Base-by-base conservation (phyloP, 192 early-diverging fungal species). In the Coemansia sp. region DNA sequence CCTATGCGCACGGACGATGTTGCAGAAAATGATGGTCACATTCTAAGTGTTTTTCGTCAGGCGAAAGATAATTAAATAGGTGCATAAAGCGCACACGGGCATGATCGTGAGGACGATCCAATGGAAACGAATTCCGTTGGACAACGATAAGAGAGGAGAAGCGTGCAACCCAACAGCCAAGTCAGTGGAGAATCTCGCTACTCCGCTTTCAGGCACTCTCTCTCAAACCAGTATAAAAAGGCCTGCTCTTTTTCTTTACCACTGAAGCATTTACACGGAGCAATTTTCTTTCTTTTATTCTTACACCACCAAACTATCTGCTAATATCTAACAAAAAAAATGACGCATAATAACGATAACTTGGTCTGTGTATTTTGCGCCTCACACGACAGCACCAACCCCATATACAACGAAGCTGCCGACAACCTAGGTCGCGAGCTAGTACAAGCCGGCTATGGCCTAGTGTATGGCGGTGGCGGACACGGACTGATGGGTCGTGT, bases 401-500 rank as follows among this genome's bases (percentile, higher is more conserved):
- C 62, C 1, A 13, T 39, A 2, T 72, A 73, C 36, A 69, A 65
- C 24, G 73, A 74, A 2, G 75, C 79, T 3, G 79, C 78, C 50
- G 65, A 63, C 13, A 84, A 66, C 5, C 85, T 92, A 10, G 91
- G 91, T 18, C 69, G 78, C 15, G 69, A 76, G n/a, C 70, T 92
- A 65, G 86, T 79, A 24, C 78, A 77, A 38, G 73, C 85, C 11
- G 84, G 87, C 39, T 89, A 88, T 50, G 86, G 87, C 7, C 86
- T 92, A 34, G 88, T 92, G 15, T 92, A 90, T 72, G 91, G 89
- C 22, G 90, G 91, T 33, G 91, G 91, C 24, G 81, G 74, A 3
- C 64, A 74, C 18, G 91, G 95, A 3, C 70, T 95, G 58, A 97
- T 97, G 95, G 95, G 95, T 16, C 81, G 85, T 0, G 87, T 95